phyloP scores from a whole-genome alignment of 192 early-diverging fungal species.

The Rhizophagus sp. region DNA sequence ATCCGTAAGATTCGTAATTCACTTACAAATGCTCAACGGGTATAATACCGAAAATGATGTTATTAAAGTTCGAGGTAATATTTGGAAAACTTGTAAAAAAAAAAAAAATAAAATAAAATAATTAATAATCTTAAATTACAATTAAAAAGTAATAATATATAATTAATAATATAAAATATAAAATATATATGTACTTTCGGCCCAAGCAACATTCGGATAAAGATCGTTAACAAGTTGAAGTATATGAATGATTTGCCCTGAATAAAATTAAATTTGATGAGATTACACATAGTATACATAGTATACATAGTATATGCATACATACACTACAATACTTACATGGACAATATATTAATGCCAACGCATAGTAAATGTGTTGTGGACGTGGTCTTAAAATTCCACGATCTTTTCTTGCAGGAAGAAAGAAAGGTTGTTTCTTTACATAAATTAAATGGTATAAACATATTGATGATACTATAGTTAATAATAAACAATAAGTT shows the following conservation, averaged over 20 bases:
- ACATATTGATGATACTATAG: not conserved
- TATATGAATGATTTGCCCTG: constrained; percentile 1
- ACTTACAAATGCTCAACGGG: not conserved
- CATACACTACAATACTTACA: not conserved
- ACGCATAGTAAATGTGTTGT: not conserved
- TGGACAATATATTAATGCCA: not conserved
- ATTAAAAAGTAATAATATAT: not conserved
- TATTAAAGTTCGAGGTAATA: not conserved
- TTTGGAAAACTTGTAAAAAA: not conserved
- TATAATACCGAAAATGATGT: constrained; percentile 1
- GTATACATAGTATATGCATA: not conserved
- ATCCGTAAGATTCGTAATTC: not conserved
- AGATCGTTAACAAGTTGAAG: not conserved
- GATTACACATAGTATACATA: not conserved
- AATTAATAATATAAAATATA: too few species aligned
- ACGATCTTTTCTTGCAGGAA: not conserved
- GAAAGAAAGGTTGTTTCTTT: constrained; percentile 13
- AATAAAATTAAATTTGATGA: not conserved
- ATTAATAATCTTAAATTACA: not conserved
- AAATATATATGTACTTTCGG: not conserved
- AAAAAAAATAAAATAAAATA: not conserved
- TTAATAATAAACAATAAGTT: constrained; percentile 12
- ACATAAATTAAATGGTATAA: not conserved
- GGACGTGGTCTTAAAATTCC: constrained; percentile 15
- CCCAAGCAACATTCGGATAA: not conserved